Conservation (phyloP, 1,284 basidiomycete genomes). For the Anthracocystis setariae region DNA sequence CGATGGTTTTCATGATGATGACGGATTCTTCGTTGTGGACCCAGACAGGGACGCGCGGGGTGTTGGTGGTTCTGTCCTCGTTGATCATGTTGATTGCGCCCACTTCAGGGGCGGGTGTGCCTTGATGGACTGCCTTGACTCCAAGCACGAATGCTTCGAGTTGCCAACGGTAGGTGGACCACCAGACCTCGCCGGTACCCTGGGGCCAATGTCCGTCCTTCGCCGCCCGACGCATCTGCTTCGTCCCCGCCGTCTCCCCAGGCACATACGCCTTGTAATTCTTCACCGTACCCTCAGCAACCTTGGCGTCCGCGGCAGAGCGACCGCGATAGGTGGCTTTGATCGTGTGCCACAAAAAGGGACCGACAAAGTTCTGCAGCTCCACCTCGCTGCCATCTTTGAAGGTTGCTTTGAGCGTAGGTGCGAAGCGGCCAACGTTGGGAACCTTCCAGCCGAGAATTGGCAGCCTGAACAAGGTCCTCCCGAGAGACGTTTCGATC, state of each 20-base stretch:
- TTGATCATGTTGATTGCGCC: conserved; percentile 40
- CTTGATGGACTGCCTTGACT: conserved; percentile 25
- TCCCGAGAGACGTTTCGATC: conserved; percentile 28
- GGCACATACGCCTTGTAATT: conserved; percentile 45
- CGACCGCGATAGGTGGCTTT: conserved; percentile 36
- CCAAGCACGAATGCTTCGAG: conserved; percentile 50
- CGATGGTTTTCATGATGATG: conserved; percentile 56
- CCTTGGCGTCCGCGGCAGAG: conserved; percentile 16
- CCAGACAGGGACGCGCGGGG: conserved; percentile 46
- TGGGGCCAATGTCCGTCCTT: conserved; percentile 54
- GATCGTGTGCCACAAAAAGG: conserved; percentile 50
- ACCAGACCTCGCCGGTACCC: conserved; percentile 44
- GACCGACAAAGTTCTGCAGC: conserved; percentile 46
- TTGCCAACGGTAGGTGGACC: conserved; percentile 55
- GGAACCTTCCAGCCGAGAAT: conserved; percentile 19
- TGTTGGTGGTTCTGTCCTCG: conserved; percentile 22
- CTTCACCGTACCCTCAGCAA: conserved; percentile 23
- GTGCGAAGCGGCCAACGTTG: conserved; percentile 3
- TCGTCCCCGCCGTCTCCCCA: conserved; percentile 27
- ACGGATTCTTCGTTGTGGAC: conserved; percentile 52
- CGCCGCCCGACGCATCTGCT: conserved; percentile 47
- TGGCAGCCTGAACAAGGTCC: conserved; percentile 18
- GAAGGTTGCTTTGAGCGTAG: conserved; percentile 33
- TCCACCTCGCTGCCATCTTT: conserved; percentile 45
- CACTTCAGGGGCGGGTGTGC: conserved; percentile 20